Percentiles rank a stretch among this genome's conserved stretches.
Evolutionary conservation across 202 grass and related monocot species (phyloP).

Genomic region (Digitaria exilis): DNA sequence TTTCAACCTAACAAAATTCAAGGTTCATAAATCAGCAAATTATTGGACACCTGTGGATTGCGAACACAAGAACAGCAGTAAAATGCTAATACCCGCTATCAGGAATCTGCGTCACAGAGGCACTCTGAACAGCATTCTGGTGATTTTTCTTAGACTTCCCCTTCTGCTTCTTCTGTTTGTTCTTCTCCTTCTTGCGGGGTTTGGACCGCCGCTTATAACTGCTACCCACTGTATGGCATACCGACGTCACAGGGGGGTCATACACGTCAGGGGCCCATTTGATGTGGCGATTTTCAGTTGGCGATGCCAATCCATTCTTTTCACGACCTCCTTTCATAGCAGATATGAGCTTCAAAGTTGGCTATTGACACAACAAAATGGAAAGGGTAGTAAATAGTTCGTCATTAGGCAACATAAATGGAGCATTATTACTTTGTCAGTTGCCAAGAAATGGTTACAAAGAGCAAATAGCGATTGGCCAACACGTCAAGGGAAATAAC

Average conservation of each 20-base stretch:
- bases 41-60: not conserved
- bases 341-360: conserved; percentile 54
- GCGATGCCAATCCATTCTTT: conserved; percentile 49
- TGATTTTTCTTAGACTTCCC: conserved; percentile 53
- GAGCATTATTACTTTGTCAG: too few species aligned
- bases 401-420: too few species aligned
- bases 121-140: conserved; percentile 33
- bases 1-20: conserved; percentile 40
- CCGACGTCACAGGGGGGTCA: conserved; percentile 79
- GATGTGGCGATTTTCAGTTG: conserved; percentile 48
- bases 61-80: not conserved
- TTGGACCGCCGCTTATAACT: conserved; percentile 52
- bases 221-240: conserved; percentile 73
- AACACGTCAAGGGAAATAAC: not conserved
- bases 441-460: not conserved
- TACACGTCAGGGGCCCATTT: conserved; percentile 93
- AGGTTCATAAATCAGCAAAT: not conserved
- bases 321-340: conserved; percentile 82
- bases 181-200: conserved; percentile 65
- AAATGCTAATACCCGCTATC: conserved; percentile 40
- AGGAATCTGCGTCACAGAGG: conserved; percentile 23
- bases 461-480: not conserved
- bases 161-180: conserved; percentile 69
- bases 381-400: not conserved
- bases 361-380: conserved; percentile 12